A percentile compares a stretch with the other conserved stretches of the same genome.
phyloP scores from a whole-genome alignment of 371 early-diverging fungal species.

The Blakeslea trispora region DNA sequence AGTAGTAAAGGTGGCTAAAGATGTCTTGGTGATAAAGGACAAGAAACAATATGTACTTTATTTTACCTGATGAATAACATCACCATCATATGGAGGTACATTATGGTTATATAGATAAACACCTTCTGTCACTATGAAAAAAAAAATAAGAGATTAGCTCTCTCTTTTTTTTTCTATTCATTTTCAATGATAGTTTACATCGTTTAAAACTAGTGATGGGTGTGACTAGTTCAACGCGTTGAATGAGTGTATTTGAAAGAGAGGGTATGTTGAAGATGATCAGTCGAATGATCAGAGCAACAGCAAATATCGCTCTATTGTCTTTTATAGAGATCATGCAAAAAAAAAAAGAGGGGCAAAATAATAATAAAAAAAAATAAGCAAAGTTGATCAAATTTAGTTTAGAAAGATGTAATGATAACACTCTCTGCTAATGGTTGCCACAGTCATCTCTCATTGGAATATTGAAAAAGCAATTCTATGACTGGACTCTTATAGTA shows the following conservation, averaged over 20 bases:
- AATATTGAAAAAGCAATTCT: too few species aligned
- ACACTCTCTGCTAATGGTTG: too few species aligned
- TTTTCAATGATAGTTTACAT: too few species aligned
- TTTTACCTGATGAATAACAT: slow-evolving; percentile 81
- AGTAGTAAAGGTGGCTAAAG: slow-evolving; percentile 77
- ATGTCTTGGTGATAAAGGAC: neutral
- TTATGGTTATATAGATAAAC: slow-evolving; percentile 75
- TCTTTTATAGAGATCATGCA: too few species aligned
- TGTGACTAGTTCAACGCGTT: slow-evolving; percentile 77
- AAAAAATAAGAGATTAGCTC: too few species aligned
- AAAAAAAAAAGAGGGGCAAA: too few species aligned
- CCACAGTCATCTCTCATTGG: too few species aligned
- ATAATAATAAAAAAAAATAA: too few species aligned
- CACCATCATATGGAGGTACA: slow-evolving; percentile 89
- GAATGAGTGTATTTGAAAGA: slow-evolving; percentile 43
- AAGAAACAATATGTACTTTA: neutral
- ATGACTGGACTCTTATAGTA: too few species aligned
- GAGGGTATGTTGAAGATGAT: slow-evolving; percentile 51
- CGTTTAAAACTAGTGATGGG: slow-evolving; percentile 86
- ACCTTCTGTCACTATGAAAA: slow-evolving; percentile 79
- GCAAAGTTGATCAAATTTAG: too few species aligned
- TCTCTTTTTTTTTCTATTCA: too few species aligned
- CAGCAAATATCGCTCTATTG: slow-evolving; percentile 20
- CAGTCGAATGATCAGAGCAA: slow-evolving; percentile 46
- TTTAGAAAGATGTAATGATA: too few species aligned